A percentile compares a stretch with the other conserved stretches of the same genome.
Evolutionary conservation across 73 alveolate genomes (phyloP).

Genomic region (Tetrahymena elliotti): DNA sequence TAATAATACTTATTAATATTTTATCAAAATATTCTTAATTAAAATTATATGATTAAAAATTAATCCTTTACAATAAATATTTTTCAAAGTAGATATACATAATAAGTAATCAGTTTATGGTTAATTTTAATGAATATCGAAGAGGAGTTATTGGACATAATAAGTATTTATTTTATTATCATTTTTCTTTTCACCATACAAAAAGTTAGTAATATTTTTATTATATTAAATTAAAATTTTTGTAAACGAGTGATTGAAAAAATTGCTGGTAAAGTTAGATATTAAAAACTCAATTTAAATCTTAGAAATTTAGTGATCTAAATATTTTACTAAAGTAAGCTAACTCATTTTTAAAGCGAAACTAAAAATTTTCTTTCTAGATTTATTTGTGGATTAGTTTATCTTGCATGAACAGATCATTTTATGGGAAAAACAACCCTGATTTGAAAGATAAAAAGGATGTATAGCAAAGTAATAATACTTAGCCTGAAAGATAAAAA

Average conservation of each 20-base stretch:
- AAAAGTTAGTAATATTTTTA: not conserved
- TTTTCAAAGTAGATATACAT: not conserved
- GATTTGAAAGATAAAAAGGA: not conserved
- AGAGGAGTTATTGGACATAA: not conserved
- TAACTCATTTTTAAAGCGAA: not conserved
- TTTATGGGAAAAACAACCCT: not conserved
- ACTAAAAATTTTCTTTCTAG: not conserved
- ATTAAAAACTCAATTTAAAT: not conserved
- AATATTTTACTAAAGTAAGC: not conserved
- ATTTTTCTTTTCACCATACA: not conserved
- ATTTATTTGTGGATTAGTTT: not conserved
- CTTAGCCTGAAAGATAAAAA: not conserved
- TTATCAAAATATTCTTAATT: no score
- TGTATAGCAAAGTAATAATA: not conserved
- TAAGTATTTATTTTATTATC: not conserved
- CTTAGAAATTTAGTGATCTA: not conserved
- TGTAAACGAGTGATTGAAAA: not conserved
- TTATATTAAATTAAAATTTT: not conserved
- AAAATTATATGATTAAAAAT: no score
- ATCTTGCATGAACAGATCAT: not conserved
- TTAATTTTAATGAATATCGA: not conserved
- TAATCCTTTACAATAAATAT: not conserved
- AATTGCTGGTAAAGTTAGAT: not conserved
- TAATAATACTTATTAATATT: no score
- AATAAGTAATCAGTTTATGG: not conserved